Conservation (phyloP, 2,329 filamentous ascomycete species). For the Cercospora sojina region DNA sequence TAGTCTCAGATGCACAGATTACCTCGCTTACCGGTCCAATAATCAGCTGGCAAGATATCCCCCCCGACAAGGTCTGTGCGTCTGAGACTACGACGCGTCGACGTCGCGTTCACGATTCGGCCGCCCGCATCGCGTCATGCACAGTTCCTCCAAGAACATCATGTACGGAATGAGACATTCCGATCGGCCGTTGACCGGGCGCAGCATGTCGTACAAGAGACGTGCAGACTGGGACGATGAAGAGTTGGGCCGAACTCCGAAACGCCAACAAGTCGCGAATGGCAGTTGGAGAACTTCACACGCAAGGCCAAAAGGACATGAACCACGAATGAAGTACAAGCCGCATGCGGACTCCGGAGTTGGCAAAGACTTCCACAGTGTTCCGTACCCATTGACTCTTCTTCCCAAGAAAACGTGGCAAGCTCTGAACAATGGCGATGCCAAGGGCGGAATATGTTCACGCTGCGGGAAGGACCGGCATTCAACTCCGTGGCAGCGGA, state of each 20-base stretch:
- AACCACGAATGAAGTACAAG: conserved; percentile 16
- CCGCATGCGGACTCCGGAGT: conserved; percentile 23
- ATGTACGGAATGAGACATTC: not conserved
- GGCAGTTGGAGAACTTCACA: conserved; percentile 7
- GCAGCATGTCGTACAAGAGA: not conserved
- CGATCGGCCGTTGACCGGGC: not conserved
- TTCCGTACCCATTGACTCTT: conserved; percentile 24
- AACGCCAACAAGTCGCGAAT: not conserved
- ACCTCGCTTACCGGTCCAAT: no score
- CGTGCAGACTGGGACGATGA: not conserved
- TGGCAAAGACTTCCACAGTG: conserved; percentile 21
- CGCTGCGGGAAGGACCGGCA: conserved; percentile 20
- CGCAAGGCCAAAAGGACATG: not conserved
- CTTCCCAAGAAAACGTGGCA: conserved; percentile 25
- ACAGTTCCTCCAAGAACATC: not conserved
- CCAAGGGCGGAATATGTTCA: conserved; percentile 19
- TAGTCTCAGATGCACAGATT: no score
- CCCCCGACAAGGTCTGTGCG: no score
- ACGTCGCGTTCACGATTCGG: conserved; percentile 1
- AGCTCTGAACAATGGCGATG: conserved; percentile 19
- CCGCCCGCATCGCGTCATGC: not conserved
- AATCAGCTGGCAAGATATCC: no score
- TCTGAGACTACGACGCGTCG: conserved; percentile 1
- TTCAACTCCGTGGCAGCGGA: conserved; percentile 21
- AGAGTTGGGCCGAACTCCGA: not conserved